Evolutionary conservation across 73 alveolate species (phyloP), one percentile per base, ranked within the genome.

Genomic region (Paramecium sexaurelia): DNA sequence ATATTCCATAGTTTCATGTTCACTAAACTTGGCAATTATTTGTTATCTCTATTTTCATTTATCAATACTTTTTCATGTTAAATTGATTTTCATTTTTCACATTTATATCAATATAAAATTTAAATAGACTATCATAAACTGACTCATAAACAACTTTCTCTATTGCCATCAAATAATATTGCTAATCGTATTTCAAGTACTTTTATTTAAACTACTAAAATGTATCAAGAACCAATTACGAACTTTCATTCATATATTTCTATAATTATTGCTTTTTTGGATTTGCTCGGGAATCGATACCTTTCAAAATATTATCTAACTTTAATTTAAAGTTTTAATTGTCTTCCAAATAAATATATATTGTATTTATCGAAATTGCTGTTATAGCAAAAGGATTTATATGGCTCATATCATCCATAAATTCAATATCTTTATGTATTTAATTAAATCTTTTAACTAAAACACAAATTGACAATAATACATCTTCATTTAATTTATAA

Each of bases 401-500:
- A 35, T 71, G 66, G 13, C 56, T 71, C 43, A 71, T 27, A 33
- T 71, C 86, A 71, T 71, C 86, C 5, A 71, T 7, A 0, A 33
- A 36, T 19, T 71, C 86, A 71, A 32, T 11, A 36, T 71, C 86
- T 45, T 39, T 78, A 78, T 78, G 43, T 19, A 41, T 41, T 41
- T 78, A 15, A 78, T 78, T 78, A 24, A 20, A 78, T 22, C 90
- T 20, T 35, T 43, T 78, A 78, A 78, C 73, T 1, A 39, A 20
- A 37, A 17, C 37, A 78, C 41, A 20, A 41, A 78, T 27, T 10
- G 68, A 45, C 19, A 78, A 24, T 43, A 78, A 32, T 78, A 45
- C 43, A 78, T 78, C 90, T 17, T 78, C 90, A 78, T 78, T 78
- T 13, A 41, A 19, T 78, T 78, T 78, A n/a, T 78, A 78, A 78